Base-by-base conservation (phyloP, 805 yeast genomes). In the Saccharomycopsis capsularis region DNA sequence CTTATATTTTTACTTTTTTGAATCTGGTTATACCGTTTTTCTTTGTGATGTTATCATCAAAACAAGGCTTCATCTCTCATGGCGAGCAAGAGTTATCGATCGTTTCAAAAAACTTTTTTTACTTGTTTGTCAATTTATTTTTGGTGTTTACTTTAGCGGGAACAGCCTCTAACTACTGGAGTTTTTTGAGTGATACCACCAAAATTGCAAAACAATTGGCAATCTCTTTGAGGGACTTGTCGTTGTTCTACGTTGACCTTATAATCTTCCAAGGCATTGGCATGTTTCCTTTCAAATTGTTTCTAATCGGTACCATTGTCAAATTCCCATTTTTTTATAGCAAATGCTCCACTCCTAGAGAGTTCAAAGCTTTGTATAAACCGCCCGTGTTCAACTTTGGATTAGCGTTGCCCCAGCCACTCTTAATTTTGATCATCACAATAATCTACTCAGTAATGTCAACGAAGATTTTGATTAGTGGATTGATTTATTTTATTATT, bases 381-480 rank as follows among this genome's bases (percentile, higher is more conserved):
- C 97, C 99, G 0, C 95, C 95, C n/a, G 74, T 78, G 15, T 88
- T 91, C 71, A 87, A 89, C 63, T 90, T 90, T 62, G 98, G 98
- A 0, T 66, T 93, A 30, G 86, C 85, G 57, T 70, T 91, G 49
- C 99, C 99, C 0, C 96, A 87, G 60, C 96, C 98, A 4, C 74
- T 91, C 48, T 70, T 93, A 55, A 83, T 91, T 35, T 75, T 91
- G 47, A 82, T 90, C 46, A 87, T 91, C 44, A 84, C 95, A 3
- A 70, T 91, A 51, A 80, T 89, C 25, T 91, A 91, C 68, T 85
- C 95, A 50, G 90, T 89, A 9, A 78, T 91, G 74, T 85, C 96
- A 11, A 84, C 95, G 3, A 87, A 87, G 60, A 88, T 91, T 51
- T 68, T 93, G 50, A 72, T 85, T 2, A 85, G 95, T 9, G 96